Evolutionary conservation across 352 stramenopile species (phyloP).

Genomic region (Pythium periplocum): DNA sequence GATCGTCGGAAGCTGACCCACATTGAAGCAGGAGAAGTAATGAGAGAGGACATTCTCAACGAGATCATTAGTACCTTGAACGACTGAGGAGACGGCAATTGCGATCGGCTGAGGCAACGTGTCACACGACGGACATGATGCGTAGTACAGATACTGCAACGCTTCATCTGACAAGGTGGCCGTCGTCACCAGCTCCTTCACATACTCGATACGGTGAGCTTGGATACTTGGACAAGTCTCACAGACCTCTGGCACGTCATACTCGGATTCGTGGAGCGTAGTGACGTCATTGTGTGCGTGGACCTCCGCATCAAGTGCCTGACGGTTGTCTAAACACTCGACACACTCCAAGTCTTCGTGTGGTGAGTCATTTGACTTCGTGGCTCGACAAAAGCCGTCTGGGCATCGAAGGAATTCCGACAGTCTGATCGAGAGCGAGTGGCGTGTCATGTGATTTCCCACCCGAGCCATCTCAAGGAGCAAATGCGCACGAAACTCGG

Average conservation of each 20-base stretch:
- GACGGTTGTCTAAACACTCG: no score
- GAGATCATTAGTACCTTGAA: not conserved
- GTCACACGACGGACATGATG: conserved; percentile 4
- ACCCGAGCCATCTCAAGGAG: conserved; percentile 34
- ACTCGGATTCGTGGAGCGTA: no score
- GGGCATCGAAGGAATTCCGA: conserved; percentile 42
- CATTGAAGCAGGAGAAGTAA: conserved; percentile 8
- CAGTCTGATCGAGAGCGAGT: conserved; percentile 34
- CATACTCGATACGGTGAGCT: no score
- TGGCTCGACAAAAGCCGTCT: conserved; percentile 5
- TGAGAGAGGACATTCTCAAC: conserved; percentile 1
- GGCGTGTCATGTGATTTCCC: conserved; percentile 1
- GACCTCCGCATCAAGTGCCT: no score
- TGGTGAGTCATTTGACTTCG: not conserved
- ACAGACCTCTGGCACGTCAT: no score
- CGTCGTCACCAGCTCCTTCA: no score
- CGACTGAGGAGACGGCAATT: conserved; percentile 1
- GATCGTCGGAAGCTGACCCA: not conserved
- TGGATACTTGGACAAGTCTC: no score
- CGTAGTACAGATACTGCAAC: conserved; percentile 14
- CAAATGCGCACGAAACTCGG: conserved; percentile 45
- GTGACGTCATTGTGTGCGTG: no score
- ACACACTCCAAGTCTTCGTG: no score
- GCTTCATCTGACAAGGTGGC: no score
- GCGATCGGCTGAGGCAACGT: conserved; percentile 7